These are phyloP conservation scores for Phytophthora sojae DNA, from an alignment of 352 stramenopile genomes.

Conservation along the genomic window DNA sequence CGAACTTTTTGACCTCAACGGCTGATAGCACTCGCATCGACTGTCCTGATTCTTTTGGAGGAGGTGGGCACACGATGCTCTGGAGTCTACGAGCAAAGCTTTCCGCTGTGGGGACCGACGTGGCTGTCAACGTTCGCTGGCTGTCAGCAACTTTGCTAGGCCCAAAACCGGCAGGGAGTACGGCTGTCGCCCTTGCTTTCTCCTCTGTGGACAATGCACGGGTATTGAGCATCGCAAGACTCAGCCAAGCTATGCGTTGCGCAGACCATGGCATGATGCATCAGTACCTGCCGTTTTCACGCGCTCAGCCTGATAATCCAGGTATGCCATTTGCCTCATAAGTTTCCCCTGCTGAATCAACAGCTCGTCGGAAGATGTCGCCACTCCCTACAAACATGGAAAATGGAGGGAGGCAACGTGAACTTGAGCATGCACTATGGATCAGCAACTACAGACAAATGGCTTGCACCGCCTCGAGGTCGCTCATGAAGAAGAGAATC, in stretches of 20 bases:
- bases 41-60: slow-evolving; percentile 15
- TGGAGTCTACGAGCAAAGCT: slow-evolving; percentile 46
- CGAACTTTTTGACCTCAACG: slow-evolving; percentile 43
- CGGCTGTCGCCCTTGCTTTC: neutral
- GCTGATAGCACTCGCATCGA: slow-evolving; percentile 22
- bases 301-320: slow-evolving; percentile 52
- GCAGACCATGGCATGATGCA: neutral
- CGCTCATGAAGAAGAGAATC: slow-evolving; percentile 83
- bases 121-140: neutral
- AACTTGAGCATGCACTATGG: neutral
- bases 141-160: neutral
- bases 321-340: slow-evolving; percentile 45
- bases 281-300: slow-evolving; percentile 27
- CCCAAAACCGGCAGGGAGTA: neutral
- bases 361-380: slow-evolving; percentile 56
- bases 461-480: slow-evolving; percentile 59
- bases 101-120: slow-evolving; percentile 24
- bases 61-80: slow-evolving; percentile 31
- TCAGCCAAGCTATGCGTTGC: neutral
- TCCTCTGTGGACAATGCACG: slow-evolving; percentile 17
- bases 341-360: slow-evolving; percentile 60
- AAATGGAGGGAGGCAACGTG: neutral
- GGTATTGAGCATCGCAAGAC: neutral
- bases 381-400: slow-evolving; percentile 41
- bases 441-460: neutral